Evolutionary conservation across 1,284 basidiomycete genomes (phyloP).

Genomic region (Schizophyllum amplum): DNA sequence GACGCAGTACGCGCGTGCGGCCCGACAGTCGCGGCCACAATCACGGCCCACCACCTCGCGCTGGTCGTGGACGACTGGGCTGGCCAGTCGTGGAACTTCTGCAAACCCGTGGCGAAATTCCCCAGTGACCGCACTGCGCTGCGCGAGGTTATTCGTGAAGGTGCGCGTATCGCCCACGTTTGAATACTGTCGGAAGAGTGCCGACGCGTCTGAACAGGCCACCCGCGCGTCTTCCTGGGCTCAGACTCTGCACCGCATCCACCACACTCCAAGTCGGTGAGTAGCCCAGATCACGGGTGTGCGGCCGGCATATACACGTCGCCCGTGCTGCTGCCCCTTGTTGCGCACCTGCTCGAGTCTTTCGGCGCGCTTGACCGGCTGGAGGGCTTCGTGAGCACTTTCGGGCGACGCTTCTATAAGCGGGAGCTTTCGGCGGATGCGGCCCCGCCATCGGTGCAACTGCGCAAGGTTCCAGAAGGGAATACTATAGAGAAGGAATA

Average conservation of each 20-base stretch:
- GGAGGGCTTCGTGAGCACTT: constrained; percentile 66
- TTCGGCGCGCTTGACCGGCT: constrained; percentile 81
- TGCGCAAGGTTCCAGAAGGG: not conserved
- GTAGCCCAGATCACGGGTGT: constrained; percentile 67
- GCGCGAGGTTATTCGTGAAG: constrained; percentile 73
- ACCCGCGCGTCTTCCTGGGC: constrained; percentile 95
- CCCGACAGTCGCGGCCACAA: constrained; percentile 89
- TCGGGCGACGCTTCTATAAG: constrained; percentile 79
- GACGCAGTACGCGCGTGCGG: constrained; percentile 83
- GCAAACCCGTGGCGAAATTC: constrained; percentile 98
- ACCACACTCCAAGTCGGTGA: constrained; percentile 69
- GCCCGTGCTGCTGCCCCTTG: constrained; percentile 81
- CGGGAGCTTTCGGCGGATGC: constrained; percentile 19
- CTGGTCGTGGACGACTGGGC: constrained; percentile 98
- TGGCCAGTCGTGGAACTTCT: constrained; percentile 93
- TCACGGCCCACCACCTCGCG: constrained; percentile 94
- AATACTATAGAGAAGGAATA: constrained; percentile 39
- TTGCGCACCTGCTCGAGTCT: constrained; percentile 79
- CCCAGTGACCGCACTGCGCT: constrained; percentile 88
- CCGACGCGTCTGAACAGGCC: constrained; percentile 40
- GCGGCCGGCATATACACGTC: constrained; percentile 94
- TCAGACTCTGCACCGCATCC: constrained; percentile 97
- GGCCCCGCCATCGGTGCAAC: not conserved
- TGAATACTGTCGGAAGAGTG: not conserved
- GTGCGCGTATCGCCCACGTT: constrained; percentile 27